Conservation (phyloP, 129 eudicot species). For the Silybum marianum region DNA sequence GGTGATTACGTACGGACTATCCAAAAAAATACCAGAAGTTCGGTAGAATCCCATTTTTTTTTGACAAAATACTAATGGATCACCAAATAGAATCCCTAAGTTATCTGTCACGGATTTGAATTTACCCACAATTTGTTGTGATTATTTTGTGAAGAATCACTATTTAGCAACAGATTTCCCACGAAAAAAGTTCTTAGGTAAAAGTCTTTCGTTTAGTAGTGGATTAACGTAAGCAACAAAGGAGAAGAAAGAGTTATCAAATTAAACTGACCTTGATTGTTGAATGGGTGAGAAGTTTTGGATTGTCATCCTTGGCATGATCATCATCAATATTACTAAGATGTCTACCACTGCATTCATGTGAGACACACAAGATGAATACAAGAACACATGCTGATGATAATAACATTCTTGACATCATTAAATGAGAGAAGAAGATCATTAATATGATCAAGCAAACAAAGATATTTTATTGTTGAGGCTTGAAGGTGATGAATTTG, state of each 20-base stretch:
- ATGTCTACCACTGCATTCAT: slow-evolving; percentile 45
- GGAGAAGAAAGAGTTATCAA: background rate
- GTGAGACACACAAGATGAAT: slow-evolving; percentile 40
- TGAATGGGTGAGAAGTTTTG: slow-evolving; percentile 30
- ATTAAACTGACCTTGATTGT: slow-evolving; percentile 37
- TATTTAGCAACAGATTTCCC: no score
- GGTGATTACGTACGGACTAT: no score
- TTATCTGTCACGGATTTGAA: no score
- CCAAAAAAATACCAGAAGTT: no score
- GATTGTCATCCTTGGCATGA: slow-evolving; percentile 10
- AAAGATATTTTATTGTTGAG: background rate
- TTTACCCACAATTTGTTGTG: no score
- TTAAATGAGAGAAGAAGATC: slow-evolving; percentile 17
- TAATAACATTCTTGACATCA: slow-evolving; percentile 49
- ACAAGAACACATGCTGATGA: slow-evolving; percentile 36
- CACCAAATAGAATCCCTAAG: no score
- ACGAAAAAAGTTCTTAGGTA: no score
- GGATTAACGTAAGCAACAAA: background rate
- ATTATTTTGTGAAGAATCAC: no score
- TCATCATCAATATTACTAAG: slow-evolving; percentile 29
- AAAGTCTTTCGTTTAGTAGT: no score
- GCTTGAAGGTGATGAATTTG: slow-evolving; percentile 24
- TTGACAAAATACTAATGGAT: no score
- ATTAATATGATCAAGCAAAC: slow-evolving; percentile 19
- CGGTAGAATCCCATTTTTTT: no score